Evolutionary conservation across 805 yeast genomes (phyloP), one percentile per base, ranked within the genome.

Genomic region (Hanseniaspora jakobsenii): DNA sequence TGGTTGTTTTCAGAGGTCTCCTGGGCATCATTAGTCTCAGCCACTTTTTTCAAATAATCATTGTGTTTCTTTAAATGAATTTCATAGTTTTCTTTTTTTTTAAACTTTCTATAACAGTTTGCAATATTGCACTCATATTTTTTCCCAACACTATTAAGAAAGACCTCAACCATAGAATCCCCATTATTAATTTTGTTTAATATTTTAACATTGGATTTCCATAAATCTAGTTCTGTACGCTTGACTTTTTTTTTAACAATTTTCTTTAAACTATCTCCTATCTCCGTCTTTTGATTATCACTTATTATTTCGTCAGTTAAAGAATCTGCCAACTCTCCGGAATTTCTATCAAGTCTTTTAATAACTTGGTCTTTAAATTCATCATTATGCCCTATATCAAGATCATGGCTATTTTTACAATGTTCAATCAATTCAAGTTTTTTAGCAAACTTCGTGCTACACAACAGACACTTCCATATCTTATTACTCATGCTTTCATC

Each of bases 391-490:
- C 31, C 40, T 2, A 38, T 36, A 22, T 52, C 53, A 6, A 41
- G 21, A 47, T 61, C 75, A 45, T 73, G 78, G n/a, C 55, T 60
- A n/a, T 54, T 50, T 35, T 66, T 60, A 55, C 75, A 75, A 59
- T 84, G 95, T 1, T 59, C 59, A 0, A 73, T 53, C 22, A 81
- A 62, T 36, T 72, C 79, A 10, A 66, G 66, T 48, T 79, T 78
- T 50, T 73, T 75, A 4, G 69, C 67, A 53, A 74, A 80, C 6
- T 62, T 58, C 14, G 59, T 56, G 6, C 45, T 57, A 59, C 87
- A 79, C 41, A 65, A 64, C 1, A 60, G 57, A 61, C 94, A 84
- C 47, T 70, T 71, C 89, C 93, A 82, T 31, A 75, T 61, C 50
- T 70, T 74, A n/a, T 69, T 61, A 10, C 66, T 69, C 14, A 66